Evolutionary conservation across 2,329 filamentous ascomycete genomes (phyloP), one percentile per base, ranked within the genome.

Genomic region (Colletotrichum falcatum): DNA sequence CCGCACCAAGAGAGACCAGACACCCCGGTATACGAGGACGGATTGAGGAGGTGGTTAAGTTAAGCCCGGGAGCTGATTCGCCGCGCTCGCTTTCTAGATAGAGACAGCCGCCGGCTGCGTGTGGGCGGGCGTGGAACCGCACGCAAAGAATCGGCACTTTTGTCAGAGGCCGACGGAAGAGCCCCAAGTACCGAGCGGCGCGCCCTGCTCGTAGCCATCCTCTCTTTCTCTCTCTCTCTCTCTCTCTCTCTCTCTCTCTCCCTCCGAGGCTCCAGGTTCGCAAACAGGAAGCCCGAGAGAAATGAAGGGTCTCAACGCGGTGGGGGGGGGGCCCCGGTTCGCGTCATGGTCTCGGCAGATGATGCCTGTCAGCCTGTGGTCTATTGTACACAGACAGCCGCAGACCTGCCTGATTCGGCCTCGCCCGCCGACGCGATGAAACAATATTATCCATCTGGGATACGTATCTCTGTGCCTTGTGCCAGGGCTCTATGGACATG

Each of bases 401-500:
- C 68, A 71, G 65, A 71, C 68, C 68, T 71, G 53, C 68, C 65
- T 65, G n/a, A 60, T 69, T 48, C 6, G 65, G 68, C 14, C 49
- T 70, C 42, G 55, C 65, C 59, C 48, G 48, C 59, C 60, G 60
- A 23, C 39, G 46, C 59, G 30, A 61, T 71, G 59, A 37, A 60
- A 71, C 65, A 30, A 55, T 51, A n/a, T 65, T 59, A 71, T 71
- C 65, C 39, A 60, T 46, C 42, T n/a, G 44, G 46, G 33, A 35
- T 48, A 46, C 48, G 51, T 56, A 60, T 63, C 68, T 48, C 54
- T 26, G 56, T 60, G 28, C 20, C 20, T 48, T 33, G 28, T 20
- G 30, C 56, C 56, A n/a, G 20, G 35, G 44, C 11, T 60, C 20
- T n/a, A n/a, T n/a, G n/a, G n/a, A n/a, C n/a, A n/a, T n/a, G n/a